phyloP scores from a whole-genome alignment of 2,329 filamentous ascomycete species.

The Sphaceloma murrayae region DNA sequence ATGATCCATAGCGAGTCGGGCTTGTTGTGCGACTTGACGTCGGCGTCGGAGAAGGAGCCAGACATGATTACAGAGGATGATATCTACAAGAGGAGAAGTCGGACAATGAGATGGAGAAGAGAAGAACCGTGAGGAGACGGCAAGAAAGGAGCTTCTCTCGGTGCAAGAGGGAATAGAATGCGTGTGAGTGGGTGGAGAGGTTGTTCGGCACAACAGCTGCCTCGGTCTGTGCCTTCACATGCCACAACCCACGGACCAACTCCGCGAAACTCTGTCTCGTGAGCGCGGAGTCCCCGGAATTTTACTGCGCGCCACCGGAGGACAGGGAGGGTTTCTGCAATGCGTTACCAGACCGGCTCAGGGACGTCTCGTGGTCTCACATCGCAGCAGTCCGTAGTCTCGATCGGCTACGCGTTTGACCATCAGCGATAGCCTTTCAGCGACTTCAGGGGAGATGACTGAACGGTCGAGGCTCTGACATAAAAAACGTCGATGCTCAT shows the following conservation, averaged over 20 bases:
- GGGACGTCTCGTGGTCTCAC: neutral
- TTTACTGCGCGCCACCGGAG: slow-evolving; percentile 9
- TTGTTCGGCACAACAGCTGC: slow-evolving; percentile 10
- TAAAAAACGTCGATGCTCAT: slow-evolving; percentile 14
- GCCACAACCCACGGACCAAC: neutral
- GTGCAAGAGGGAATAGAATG: slow-evolving; percentile 14
- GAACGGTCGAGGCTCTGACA: slow-evolving; percentile 10
- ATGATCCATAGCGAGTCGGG: slow-evolving; percentile 76
- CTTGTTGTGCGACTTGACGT: slow-evolving; percentile 90
- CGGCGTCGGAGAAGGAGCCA: slow-evolving; percentile 70
- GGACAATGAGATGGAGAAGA: slow-evolving; percentile 1
- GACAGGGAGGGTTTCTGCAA: neutral
- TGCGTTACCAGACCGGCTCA: neutral
- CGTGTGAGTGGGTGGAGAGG: slow-evolving; percentile 9
- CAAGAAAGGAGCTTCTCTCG: slow-evolving; percentile 11
- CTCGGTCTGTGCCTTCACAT: slow-evolving; percentile 16
- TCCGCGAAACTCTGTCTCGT: slow-evolving; percentile 6
- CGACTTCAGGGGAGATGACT: slow-evolving; percentile 6
- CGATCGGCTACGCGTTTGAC: neutral
- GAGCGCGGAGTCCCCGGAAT: slow-evolving; percentile 10
- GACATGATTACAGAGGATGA: slow-evolving; percentile 59
- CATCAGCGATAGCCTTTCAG: neutral
- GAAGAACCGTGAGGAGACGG: neutral
- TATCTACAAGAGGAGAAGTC: slow-evolving; percentile 3
- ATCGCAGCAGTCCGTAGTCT: neutral